phyloP scores from a whole-genome alignment of 257 asterid genomes.

The Catharanthus roseus region DNA sequence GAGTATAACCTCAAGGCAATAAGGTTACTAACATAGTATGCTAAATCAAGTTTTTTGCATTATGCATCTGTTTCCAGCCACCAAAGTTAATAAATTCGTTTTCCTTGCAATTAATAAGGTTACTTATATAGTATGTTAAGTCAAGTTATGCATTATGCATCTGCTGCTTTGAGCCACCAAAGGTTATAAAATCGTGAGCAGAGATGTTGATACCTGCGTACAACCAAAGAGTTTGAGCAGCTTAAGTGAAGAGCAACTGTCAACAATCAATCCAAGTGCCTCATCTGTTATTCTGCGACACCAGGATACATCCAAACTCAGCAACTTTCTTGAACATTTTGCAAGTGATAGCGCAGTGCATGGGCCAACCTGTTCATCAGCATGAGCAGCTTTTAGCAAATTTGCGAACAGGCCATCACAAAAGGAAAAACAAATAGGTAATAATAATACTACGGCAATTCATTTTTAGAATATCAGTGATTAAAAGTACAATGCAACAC shows the following conservation, averaged over 20 bases:
- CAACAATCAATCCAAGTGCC: constrained; percentile 71
- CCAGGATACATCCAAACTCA: constrained; percentile 70
- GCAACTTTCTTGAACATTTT: constrained; percentile 46
- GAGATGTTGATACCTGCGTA: constrained; percentile 47
- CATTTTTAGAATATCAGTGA: neutral
- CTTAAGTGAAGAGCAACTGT: constrained; percentile 64
- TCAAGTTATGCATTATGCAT: neutral
- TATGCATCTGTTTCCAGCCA: too few relatives aligned
- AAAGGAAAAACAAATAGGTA: neutral
- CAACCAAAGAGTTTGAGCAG: constrained; percentile 74
- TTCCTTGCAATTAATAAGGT: too few relatives aligned
- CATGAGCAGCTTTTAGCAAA: neutral
- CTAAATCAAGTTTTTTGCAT: too few relatives aligned
- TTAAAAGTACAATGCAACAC: neutral
- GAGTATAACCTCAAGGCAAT: neutral
- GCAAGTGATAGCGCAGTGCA: constrained; percentile 59
- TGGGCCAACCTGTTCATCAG: constrained; percentile 43
- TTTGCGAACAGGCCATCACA: neutral
- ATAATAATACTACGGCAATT: neutral
- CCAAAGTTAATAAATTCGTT: too few relatives aligned
- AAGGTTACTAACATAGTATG: too few relatives aligned
- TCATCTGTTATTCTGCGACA: constrained; percentile 54
- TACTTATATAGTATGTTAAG: too few relatives aligned
- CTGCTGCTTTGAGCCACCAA: neutral
- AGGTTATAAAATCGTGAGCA: neutral